These are phyloP conservation scores for Thermomyces lanuginosus DNA, from an alignment of 2,329 filamentous ascomycete species.

Conservation along the genomic window DNA sequence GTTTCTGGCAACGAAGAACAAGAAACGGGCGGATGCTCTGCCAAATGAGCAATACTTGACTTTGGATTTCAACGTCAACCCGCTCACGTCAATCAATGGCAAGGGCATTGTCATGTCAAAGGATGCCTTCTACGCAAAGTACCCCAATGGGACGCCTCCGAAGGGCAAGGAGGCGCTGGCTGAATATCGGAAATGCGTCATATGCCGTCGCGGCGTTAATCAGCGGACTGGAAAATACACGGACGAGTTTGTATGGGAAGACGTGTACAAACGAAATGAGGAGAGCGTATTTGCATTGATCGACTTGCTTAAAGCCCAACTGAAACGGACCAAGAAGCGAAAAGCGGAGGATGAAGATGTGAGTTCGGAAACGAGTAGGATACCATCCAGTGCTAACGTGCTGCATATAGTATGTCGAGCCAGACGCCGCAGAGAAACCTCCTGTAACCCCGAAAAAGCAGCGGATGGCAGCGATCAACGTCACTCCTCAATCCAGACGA, in stretches of 20 bases:
- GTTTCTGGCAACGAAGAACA: conserved; percentile 69
- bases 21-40: conserved; percentile 65
- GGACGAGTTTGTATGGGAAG: conserved; percentile 81
- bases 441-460: conserved; percentile 41
- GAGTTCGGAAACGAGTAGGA: conserved; percentile 6
- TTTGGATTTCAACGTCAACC: conserved; percentile 70
- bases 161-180: conserved; percentile 42
- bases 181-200: conserved; percentile 70
- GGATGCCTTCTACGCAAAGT: conserved; percentile 47
- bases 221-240: conserved; percentile 81
- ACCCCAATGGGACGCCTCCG: conserved; percentile 60
- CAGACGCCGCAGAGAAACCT: conserved; percentile 18
- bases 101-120: conserved; percentile 67
- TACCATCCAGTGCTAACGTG: conserved; percentile 7
- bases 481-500: conserved; percentile 27
- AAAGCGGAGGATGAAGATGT: conserved; percentile 25
- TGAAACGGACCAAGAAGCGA: conserved; percentile 51
- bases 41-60: conserved; percentile 88
- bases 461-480: conserved; percentile 31
- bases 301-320: conserved; percentile 43
- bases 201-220: conserved; percentile 81
- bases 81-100: conserved; percentile 76
- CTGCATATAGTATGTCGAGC: conserved; percentile 20
- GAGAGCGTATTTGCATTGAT: conserved; percentile 51
- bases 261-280: conserved; percentile 52